Evolutionary conservation across 257 asterid genomes (phyloP).

Genomic region (Catharanthus roseus): DNA sequence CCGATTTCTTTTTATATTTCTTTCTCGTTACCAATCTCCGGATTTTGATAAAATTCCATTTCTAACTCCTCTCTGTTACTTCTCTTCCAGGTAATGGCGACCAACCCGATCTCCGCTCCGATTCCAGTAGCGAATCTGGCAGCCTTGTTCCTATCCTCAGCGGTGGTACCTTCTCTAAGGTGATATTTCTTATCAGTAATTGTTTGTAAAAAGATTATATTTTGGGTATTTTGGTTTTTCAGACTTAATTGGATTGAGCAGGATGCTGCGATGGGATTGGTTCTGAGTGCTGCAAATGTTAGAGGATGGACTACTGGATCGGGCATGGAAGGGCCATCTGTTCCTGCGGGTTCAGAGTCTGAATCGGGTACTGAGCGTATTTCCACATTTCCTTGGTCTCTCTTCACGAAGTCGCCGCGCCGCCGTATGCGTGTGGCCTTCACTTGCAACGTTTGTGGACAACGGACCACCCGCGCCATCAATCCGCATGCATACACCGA

Average conservation of each 20-base stretch:
- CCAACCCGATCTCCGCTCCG: conserved; percentile 51
- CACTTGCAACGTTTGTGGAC: conserved; percentile 94
- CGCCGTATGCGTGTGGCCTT: conserved; percentile 95
- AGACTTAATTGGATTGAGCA: conserved; percentile 14
- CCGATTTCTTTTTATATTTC: neutral
- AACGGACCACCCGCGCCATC: conserved; percentile 95
- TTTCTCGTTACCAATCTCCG: neutral
- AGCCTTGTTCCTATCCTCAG: conserved; percentile 43
- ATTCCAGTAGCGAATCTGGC: conserved; percentile 22
- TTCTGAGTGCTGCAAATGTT: conserved; percentile 68
- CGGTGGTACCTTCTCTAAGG: conserved; percentile 59
- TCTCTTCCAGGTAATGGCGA: conserved; percentile 32
- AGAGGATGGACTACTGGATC: conserved; percentile 97
- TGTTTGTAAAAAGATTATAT: neutral
- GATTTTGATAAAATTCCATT: neutral
- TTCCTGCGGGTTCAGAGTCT: conserved; percentile 53
- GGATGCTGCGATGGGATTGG: conserved; percentile 96
- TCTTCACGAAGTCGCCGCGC: conserved; percentile 88
- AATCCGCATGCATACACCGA: conserved; percentile 97
- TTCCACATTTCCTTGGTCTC: conserved; percentile 95
- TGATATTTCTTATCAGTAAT: neutral
- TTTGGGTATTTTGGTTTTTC: neutral
- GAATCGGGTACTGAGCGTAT: conserved; percentile 38
- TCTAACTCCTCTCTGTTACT: neutral
- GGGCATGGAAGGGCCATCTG: conserved; percentile 85